Conservation (phyloP, 2,329 filamentous ascomycete species). For the Thermomyces lanuginosus region DNA sequence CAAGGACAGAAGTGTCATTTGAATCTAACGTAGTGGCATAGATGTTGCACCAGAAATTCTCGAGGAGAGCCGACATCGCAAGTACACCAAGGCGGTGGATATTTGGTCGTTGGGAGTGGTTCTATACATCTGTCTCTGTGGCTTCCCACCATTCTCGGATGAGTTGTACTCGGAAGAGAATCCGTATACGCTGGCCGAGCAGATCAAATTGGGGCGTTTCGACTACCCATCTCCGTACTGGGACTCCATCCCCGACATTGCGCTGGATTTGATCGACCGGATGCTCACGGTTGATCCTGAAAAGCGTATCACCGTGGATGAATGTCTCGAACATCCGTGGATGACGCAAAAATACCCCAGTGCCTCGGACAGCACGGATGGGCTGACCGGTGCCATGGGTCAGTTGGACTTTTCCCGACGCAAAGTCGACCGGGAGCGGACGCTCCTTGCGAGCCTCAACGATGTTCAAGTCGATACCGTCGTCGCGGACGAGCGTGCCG, state of each 20-base stretch:
- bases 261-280: slow-evolving; percentile 78
- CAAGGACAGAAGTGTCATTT: background rate
- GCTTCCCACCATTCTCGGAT: slow-evolving; percentile 92
- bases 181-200: slow-evolving; percentile 71
- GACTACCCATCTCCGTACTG: slow-evolving; percentile 95
- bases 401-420: slow-evolving; percentile 70
- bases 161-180: slow-evolving; percentile 69
- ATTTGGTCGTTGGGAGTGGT: slow-evolving; percentile 97
- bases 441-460: slow-evolving; percentile 67
- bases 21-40: slow-evolving; percentile 10
- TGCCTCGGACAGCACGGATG: slow-evolving; percentile 75
- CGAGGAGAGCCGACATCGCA: slow-evolving; percentile 60
- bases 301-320: slow-evolving; percentile 70
- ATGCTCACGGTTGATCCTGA: slow-evolving; percentile 86
- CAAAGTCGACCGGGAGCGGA: slow-evolving; percentile 66
- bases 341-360: slow-evolving; percentile 45
- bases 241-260: slow-evolving; percentile 73
- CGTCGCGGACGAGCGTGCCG: slow-evolving; percentile 32
- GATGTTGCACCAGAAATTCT: slow-evolving; percentile 93
- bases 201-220: slow-evolving; percentile 77
- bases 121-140: slow-evolving; percentile 90
- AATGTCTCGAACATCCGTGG: slow-evolving; percentile 87
- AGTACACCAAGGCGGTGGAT: slow-evolving; percentile 89
- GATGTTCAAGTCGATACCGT: slow-evolving; percentile 48
- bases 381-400: slow-evolving; percentile 71